Base-by-base conservation (phyloP, 768 basidiomycete genomes). In the Russula vinacea region DNA sequence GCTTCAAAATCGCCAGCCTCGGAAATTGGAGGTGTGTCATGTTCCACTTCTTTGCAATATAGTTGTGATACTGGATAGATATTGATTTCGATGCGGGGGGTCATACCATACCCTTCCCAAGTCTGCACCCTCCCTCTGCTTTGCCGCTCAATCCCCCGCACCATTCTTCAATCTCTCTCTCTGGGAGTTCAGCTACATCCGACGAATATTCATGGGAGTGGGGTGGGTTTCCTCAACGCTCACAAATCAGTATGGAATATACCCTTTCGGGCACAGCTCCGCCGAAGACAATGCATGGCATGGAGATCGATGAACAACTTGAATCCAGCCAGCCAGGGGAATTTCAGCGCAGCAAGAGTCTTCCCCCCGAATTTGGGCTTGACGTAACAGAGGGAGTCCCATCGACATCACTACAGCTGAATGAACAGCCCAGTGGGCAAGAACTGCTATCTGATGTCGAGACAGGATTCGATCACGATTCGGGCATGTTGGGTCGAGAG, bases 141-240 rank as follows among this genome's bases (percentile, higher is more conserved):
- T 84, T 88, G 4, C 84, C 84, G 10, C 82, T 81, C 8, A 84
- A 84, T 60, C 8, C 49, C 13, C 37, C 52, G 35, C 29, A 40
- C 65, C 24, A 56, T 66, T 19, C 62, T 26, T 45, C 44, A 8
- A 11, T 55, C 33, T 40, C 40, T 45, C 67, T 22, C 40, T 50
- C n/a, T 13, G 50, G 14, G 32, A 51, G 42, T 51, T 66, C 42
- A 67, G 62, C 55, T 60, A 67, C 60, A 7, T 22, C 80, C 3
- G 85, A 85, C 61, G 88, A 91, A 71, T 94, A 94, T 70, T 89
- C 90, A 7, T 95, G 94, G 94, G 94, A 95, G 69, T 95, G 94
- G 93, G 93, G 92, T 32, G 86, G 83, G 22, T 91, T 95, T 70
- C 94, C 92, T 33, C 88, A 87, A 67, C 88, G 85, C 26, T 90